Evolutionary conservation across 108 stramenopile genomes (phyloP), one percentile per base, ranked within the genome.

Genomic region (Fragilaria radians): DNA sequence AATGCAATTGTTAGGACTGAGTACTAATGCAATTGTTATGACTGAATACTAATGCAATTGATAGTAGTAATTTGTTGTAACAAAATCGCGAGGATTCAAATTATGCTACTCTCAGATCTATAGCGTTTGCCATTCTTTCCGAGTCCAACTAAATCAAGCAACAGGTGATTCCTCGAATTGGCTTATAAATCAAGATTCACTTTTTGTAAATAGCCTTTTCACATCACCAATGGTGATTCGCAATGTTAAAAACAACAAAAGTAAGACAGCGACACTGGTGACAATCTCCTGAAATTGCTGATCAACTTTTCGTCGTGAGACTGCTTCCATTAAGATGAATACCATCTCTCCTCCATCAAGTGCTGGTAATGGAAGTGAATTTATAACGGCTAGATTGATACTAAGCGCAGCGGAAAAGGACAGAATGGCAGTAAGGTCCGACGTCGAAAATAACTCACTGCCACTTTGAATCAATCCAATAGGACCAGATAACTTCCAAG

Each of bases 331-430:
- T 4, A 93, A 30, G 0, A 93, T 83, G 68, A 89, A 93, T 11
- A 76, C 68, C 1, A 93, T 63, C 62, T 89, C 88, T 5, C 92
- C 92, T n/a, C 92, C 92, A 67, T 94, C 92, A 50, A 94, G 66
- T 0, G 84, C 86, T 0, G 92, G 92, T n/a, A 94, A 21, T 0
- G 92, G 92, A 22, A 94, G 27, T 0, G 86, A 78, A 54, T 94
- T 94, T 49, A 94, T 71, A 24, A 94, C 92, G 18, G 85, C 92
- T 30, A 94, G 60, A 66, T 94, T 90, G 51, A 89, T 59, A 21
- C 79, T 81, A 23, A 90, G 73, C 2, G 82, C 82, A 0, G 92
- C 88, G 4, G 85, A n/a, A 66, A 94, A 94, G 18, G 73, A 50
- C 42, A 88, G 58, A 0, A 88, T 55, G 3, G 88, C 79, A 2